These are phyloP conservation scores for Capsicum chinense DNA, from an alignment of 257 asterid genomes.

Conservation along the genomic window DNA sequence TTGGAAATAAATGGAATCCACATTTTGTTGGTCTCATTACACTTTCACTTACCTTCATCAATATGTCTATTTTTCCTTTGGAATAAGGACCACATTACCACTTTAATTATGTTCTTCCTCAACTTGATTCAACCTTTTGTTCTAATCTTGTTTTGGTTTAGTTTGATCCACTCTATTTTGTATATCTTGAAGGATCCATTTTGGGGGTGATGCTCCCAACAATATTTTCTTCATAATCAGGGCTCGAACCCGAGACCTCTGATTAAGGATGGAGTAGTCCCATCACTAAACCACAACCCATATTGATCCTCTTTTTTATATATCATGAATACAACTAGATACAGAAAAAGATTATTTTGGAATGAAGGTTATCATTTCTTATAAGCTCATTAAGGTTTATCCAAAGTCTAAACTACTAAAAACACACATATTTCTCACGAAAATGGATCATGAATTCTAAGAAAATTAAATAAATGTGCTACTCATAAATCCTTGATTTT, in stretches of 20 bases:
- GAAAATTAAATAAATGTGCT: too few relatives aligned
- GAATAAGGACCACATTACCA: constrained; percentile 25
- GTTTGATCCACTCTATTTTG: constrained; percentile 29
- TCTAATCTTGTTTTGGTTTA: not conserved
- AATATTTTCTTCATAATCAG: too few relatives aligned
- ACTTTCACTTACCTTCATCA: constrained; percentile 20
- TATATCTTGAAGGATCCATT: too few relatives aligned
- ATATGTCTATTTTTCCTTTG: not conserved
- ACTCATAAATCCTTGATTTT: too few relatives aligned
- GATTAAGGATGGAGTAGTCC: too few relatives aligned
- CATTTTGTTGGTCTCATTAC: not conserved
- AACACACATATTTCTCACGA: too few relatives aligned
- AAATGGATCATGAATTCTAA: too few relatives aligned
- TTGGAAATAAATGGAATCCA: constrained; percentile 10
- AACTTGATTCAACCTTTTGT: not conserved
- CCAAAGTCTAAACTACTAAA: not conserved
- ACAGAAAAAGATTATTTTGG: not conserved
- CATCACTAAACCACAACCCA: too few relatives aligned
- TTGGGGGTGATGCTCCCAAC: too few relatives aligned
- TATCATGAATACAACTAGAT: not conserved
- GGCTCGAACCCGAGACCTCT: too few relatives aligned
- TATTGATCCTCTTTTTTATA: constrained; percentile 15
- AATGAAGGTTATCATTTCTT: not conserved
- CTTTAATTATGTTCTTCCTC: not conserved
- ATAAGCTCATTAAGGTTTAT: not conserved